Base-by-base conservation (phyloP, 192 early-diverging fungal species). In the Backusella parvicylindrica region DNA sequence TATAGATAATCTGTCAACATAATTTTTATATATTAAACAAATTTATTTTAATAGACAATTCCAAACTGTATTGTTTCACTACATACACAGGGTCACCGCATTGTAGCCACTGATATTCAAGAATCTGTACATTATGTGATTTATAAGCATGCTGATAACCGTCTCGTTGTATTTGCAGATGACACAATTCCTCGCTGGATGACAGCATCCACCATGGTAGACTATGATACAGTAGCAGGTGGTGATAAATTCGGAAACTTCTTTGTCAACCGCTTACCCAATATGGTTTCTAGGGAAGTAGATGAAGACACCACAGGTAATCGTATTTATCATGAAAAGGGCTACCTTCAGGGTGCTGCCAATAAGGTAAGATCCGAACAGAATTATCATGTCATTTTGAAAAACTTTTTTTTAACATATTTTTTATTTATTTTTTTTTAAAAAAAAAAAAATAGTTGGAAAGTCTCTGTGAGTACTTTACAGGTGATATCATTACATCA, bases 191-290 rank as follows among this genome's bases (percentile, higher is more conserved):
- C 94, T 60, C 89, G 96, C 63, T 96, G 92, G 89, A 89, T 94
- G 43, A 95, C 96, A 16, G 81, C 87, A 28, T 86, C 92, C 13
- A 75, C 86, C 9, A 91, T 97, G 88, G 80, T 96, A 36, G 96
- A 98, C 83, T 97, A 96, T 76, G 93, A 98, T 75, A 98, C 98
- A 6, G 88, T 97, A 6, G 93, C 89, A 6, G 93, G 90, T 18
- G 97, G 94, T 21, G 98, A 99, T 88, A 96, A 97, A 82, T 99
- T 99, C 90, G 98, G 98, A 36, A 97, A 97, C 73, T 82, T 99
- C 26, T 92, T 91, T 68, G 90, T 94, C 12, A 75, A 91, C 66
- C 88, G 98, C 26, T 79, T 95, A 72, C 88, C 95, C 2, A 70
- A 84, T 28, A 82, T 87, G 7, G 86, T 90, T 0, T 86, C 86